Evolutionary conservation across 2,329 filamentous ascomycete species (phyloP), one percentile per base, ranked within the genome.

Genomic region (Pseudogymnoascus sp.): DNA sequence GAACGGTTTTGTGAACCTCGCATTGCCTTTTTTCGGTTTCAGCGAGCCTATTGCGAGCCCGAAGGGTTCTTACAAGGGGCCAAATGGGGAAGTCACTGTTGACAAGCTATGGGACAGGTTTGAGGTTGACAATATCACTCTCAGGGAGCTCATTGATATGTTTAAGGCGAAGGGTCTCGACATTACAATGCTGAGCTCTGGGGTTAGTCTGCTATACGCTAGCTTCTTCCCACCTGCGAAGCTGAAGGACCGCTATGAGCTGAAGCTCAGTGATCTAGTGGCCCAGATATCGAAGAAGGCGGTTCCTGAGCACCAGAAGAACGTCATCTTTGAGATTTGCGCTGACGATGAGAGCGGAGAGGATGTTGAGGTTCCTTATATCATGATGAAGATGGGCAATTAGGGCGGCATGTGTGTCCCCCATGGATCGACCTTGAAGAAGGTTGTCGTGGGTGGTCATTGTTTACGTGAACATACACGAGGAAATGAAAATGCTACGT

Each of bases 21-120:
- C 94, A 1, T 79, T 99, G 67, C 94, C 94, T 0, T 97, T 99
- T 83, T 96, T 99, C 70, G 93, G 93, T 40, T 99, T 99, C 83
- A 96, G 91, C 72, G 94, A 99, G 78, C 94, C 94, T 2, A 95
- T 99, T 70, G 87, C 87, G 4, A 96, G 91, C 69, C 91, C 92
- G 31, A 97, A 97, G 83, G 90, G 93, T 67, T 90, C 85, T 71
- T 99, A 97, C 78, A 80, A 86, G 73, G 89, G 91, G 21, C 88
- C 87, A 61, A 78, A 90, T 44, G 90, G 89, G 72, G 88, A 89
- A 69, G 90, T 96, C 16, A 85, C 82, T 23, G 86, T 99, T 70
- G 94, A 99, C 80, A 95, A 95, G 81, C 88, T 99, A 62, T 99
- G 94, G 94, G 94, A 97, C 76, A 89, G 94, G 40, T 97, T 97